Evolutionary conservation across 2,329 filamentous ascomycete species (phyloP).

Genomic region (Peltaster fructicola): DNA sequence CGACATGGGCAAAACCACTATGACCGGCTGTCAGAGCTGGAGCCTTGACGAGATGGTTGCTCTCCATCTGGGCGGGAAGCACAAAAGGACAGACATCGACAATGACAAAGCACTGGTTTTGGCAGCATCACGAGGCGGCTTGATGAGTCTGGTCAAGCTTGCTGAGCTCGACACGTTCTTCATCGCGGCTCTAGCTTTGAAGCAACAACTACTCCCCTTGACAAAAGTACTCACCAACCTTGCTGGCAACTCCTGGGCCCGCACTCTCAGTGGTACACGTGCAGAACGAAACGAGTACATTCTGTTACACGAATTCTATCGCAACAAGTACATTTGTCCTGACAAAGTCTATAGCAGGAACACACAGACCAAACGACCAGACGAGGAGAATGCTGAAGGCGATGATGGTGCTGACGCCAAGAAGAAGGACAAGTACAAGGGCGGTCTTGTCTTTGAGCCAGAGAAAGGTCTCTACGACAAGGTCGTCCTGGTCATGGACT

Average conservation of each 20-base stretch:
- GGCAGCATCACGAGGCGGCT: slow-evolving; percentile 59
- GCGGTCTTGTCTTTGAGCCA: slow-evolving; percentile 93
- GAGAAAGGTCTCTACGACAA: slow-evolving; percentile 97
- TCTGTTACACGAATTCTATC: slow-evolving; percentile 88
- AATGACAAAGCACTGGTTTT: slow-evolving; percentile 73
- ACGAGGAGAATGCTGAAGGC: slow-evolving; percentile 55
- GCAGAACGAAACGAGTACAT: slow-evolving; percentile 99
- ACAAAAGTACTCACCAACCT: slow-evolving; percentile 93
- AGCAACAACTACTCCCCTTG: slow-evolving; percentile 78
- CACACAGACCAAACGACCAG: slow-evolving; percentile 38
- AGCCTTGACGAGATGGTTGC: slow-evolving; percentile 95
- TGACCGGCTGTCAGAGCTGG: slow-evolving; percentile 97
- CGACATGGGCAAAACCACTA: slow-evolving; percentile 89
- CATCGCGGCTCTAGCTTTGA: slow-evolving; percentile 75
- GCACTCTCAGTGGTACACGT: slow-evolving; percentile 85
- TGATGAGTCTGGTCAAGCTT: slow-evolving; percentile 87
- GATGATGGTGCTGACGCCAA: slow-evolving; percentile 52
- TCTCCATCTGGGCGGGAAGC: slow-evolving; percentile 60
- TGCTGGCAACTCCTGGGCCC: slow-evolving; percentile 94
- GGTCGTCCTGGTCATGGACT: slow-evolving; percentile 98
- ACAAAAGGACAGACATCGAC: slow-evolving; percentile 66
- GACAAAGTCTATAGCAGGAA: slow-evolving; percentile 77
- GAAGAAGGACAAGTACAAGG: slow-evolving; percentile 99
- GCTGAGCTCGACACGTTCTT: slow-evolving; percentile 93
- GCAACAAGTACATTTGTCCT: slow-evolving; percentile 94